Evolutionary conservation across 2,329 filamentous ascomycete genomes (phyloP).

Genomic region (Thermochaetoides dissita): DNA sequence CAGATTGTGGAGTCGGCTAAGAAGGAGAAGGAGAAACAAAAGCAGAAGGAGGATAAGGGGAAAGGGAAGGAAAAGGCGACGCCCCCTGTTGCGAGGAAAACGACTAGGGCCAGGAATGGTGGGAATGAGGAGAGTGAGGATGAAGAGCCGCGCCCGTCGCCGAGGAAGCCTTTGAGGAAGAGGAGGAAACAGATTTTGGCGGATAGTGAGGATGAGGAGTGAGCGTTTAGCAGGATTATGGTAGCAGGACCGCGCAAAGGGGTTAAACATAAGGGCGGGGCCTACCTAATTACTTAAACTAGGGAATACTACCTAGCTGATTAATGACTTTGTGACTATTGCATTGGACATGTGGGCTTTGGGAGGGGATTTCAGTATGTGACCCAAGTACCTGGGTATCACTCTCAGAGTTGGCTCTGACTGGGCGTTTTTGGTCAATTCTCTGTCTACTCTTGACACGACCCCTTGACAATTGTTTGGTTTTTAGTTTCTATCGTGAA

Average conservation of each 20-base stretch:
- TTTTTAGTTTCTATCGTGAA: too few species aligned
- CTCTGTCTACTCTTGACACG: too few species aligned
- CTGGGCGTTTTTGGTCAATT: too few species aligned
- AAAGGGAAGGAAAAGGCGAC: neutral
- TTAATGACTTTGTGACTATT: too few species aligned
- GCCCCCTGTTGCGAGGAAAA: too few species aligned
- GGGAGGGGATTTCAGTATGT: too few species aligned
- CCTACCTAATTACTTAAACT: too few species aligned
- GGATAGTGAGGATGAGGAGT: conserved; percentile 8
- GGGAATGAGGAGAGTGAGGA: conserved; percentile 8
- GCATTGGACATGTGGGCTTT: too few species aligned
- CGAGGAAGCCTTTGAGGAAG: conserved; percentile 4
- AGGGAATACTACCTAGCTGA: too few species aligned
- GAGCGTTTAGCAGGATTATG: neutral
- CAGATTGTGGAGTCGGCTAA: conserved; percentile 7
- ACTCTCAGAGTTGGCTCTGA: too few species aligned
- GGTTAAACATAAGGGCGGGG: neutral
- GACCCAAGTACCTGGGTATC: too few species aligned
- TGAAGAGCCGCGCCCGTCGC: conserved; percentile 2
- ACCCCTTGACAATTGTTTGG: too few species aligned
- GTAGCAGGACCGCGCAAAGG: neutral
- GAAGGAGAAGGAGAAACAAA: conserved; percentile 3
- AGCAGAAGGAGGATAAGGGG: conserved; percentile 7
- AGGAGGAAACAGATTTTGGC: conserved; percentile 5
- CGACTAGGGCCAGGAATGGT: neutral